Evolutionary conservation across 2,329 filamentous ascomycete species (phyloP).

Genomic region (Achaetomium macrosporum): DNA sequence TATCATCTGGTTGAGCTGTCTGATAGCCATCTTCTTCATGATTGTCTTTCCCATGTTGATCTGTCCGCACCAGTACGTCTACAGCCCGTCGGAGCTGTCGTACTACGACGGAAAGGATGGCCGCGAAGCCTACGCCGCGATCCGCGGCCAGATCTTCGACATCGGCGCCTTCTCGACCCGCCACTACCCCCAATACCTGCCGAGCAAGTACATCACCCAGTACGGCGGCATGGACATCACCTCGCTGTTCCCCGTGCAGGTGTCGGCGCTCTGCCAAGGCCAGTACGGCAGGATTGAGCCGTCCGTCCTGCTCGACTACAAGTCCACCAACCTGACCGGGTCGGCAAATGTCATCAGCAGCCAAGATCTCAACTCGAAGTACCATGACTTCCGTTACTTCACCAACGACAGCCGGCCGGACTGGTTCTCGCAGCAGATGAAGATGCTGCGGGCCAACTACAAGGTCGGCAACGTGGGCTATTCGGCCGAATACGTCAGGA

Average conservation of each 20-base stretch:
- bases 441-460: constrained; percentile 68
- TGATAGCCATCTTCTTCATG: constrained; percentile 78
- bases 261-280: constrained; percentile 84
- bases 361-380: constrained; percentile 67
- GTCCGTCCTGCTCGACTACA: constrained; percentile 79
- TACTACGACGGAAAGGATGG: constrained; percentile 65
- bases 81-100: constrained; percentile 68
- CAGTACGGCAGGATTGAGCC: constrained; percentile 58
- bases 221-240: constrained; percentile 90
- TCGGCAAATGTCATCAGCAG: constrained; percentile 58
- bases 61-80: constrained; percentile 88
- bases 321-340: constrained; percentile 66
- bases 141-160: constrained; percentile 87
- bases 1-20: constrained; percentile 87
- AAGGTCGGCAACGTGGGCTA: constrained; percentile 86
- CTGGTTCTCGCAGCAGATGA: constrained; percentile 90
- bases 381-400: constrained; percentile 88
- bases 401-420: constrained; percentile 77
- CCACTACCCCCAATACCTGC: constrained; percentile 68
- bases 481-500: constrained; percentile 68
- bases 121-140: constrained; percentile 62
- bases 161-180: constrained; percentile 64
- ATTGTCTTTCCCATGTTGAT: constrained; percentile 80
- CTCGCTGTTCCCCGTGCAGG: constrained; percentile 84
- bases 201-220: constrained; percentile 59